Conservation (phyloP, 495 filamentous ascomycete genomes). For the Lasiosphaeria hispida region DNA sequence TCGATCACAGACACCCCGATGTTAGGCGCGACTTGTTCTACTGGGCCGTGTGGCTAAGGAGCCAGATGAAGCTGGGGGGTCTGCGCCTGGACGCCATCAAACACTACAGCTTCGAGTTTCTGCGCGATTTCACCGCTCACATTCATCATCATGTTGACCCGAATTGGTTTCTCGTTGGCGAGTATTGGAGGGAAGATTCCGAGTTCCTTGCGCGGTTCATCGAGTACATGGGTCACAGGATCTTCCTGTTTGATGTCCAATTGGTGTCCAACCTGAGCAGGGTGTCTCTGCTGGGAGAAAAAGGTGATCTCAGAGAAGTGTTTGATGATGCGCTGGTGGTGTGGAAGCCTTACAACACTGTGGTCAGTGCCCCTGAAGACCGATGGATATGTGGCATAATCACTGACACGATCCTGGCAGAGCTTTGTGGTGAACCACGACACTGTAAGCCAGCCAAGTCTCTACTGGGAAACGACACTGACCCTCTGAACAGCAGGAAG, state of each 20-base stretch:
- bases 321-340: constrained; percentile 61
- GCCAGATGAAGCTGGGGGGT: constrained; percentile 58
- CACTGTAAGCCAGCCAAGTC: constrained; percentile 55
- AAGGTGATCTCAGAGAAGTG: constrained; percentile 49
- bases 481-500: constrained; percentile 19
- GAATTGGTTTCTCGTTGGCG: constrained; percentile 67
- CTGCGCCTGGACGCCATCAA: constrained; percentile 73
- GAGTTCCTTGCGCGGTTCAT: constrained; percentile 56
- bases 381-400: not conserved
- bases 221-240: constrained; percentile 54
- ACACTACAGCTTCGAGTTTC: constrained; percentile 68
- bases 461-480: not conserved
- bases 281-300: constrained; percentile 41
- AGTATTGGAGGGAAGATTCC: constrained; percentile 67
- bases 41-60: constrained; percentile 67
- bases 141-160: constrained; percentile 48
- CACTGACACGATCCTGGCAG: constrained; percentile 1
- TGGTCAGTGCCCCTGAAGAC: constrained; percentile 29
- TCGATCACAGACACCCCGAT: constrained; percentile 67
- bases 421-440: constrained; percentile 58
- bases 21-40: constrained; percentile 60
- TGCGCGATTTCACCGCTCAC: constrained; percentile 44
- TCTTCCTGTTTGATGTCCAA: constrained; percentile 66
- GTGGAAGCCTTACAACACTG: constrained; percentile 57
- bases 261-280: constrained; percentile 62